Conservation (phyloP, 495 filamentous ascomycete species). For the Penicillium chermesinum region DNA sequence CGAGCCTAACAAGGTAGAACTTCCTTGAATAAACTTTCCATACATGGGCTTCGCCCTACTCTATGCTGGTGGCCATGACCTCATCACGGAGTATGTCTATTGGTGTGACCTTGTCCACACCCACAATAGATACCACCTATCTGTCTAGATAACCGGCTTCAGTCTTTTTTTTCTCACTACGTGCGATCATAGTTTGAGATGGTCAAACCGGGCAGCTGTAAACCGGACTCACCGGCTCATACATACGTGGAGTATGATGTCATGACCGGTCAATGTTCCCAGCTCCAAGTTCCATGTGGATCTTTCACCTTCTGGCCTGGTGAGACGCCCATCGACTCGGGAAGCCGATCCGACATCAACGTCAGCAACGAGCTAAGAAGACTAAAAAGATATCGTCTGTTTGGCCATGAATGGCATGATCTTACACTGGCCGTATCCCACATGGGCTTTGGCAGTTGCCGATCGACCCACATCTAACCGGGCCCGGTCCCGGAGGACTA, state of each 20-base stretch:
- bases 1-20: neutral
- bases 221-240: neutral
- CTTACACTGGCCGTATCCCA: neutral
- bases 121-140: neutral
- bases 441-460: neutral
- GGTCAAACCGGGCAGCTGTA: neutral
- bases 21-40: slow-evolving; percentile 1
- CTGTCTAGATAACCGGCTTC: neutral
- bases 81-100: slow-evolving; percentile 1
- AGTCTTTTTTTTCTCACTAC: neutral
- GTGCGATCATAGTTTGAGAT: neutral
- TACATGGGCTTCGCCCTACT: neutral
- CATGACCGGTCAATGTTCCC: neutral
- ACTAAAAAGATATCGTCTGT: too few species aligned
- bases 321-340: too few species aligned
- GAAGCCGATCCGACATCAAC: neutral
- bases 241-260: slow-evolving; percentile 1
- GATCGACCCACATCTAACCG: slow-evolving; percentile 1
- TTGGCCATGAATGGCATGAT: neutral
- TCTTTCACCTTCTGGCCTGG: too few species aligned
- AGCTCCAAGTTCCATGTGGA: too few species aligned
- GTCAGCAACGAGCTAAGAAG: neutral
- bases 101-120: neutral
- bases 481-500: too few species aligned
- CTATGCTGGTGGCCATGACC: slow-evolving; percentile 1